Evolutionary conservation across 805 yeast genomes (phyloP).

Genomic region (Candida montana): DNA sequence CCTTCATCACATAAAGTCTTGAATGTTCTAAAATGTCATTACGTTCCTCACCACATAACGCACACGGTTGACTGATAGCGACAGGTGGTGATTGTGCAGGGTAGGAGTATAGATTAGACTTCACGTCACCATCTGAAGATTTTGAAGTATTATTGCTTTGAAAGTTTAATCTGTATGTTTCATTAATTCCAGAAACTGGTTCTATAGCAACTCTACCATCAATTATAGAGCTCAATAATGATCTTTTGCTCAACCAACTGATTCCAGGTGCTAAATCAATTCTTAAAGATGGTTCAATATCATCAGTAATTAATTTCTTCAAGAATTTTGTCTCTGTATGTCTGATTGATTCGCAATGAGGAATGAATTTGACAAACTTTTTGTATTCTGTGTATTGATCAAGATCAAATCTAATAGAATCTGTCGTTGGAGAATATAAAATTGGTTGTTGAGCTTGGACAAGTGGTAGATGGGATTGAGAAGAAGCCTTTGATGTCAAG

Average conservation of each 20-base stretch:
- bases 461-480: slow-evolving; percentile 1
- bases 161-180: slow-evolving; percentile 47
- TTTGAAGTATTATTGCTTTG: slow-evolving; percentile 15
- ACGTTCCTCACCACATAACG: slow-evolving; percentile 78
- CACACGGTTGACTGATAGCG: slow-evolving; percentile 71
- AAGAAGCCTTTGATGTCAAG: slow-evolving; percentile 1
- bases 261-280: slow-evolving; percentile 60
- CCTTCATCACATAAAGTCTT: slow-evolving; percentile 64
- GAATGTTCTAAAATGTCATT: slow-evolving; percentile 70
- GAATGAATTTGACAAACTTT: slow-evolving; percentile 32
- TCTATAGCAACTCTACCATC: slow-evolving; percentile 82
- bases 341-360: slow-evolving; percentile 29
- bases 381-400: slow-evolving; percentile 33
- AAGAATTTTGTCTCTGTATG: slow-evolving; percentile 47
- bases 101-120: slow-evolving; percentile 36
- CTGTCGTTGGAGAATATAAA: slow-evolving; percentile 36
- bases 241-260: slow-evolving; percentile 55
- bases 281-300: slow-evolving; percentile 68
- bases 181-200: slow-evolving; percentile 82
- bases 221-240: slow-evolving; percentile 59
- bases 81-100: slow-evolving; percentile 56
- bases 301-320: slow-evolving; percentile 64
- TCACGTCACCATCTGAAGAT: slow-evolving; percentile 18
- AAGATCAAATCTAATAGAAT: slow-evolving; percentile 38
- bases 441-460: slow-evolving; percentile 22